Evolutionary conservation across 2,329 filamentous ascomycete species (phyloP), one percentile per base, ranked within the genome.

Genomic region (Cyphellophora europaea): DNA sequence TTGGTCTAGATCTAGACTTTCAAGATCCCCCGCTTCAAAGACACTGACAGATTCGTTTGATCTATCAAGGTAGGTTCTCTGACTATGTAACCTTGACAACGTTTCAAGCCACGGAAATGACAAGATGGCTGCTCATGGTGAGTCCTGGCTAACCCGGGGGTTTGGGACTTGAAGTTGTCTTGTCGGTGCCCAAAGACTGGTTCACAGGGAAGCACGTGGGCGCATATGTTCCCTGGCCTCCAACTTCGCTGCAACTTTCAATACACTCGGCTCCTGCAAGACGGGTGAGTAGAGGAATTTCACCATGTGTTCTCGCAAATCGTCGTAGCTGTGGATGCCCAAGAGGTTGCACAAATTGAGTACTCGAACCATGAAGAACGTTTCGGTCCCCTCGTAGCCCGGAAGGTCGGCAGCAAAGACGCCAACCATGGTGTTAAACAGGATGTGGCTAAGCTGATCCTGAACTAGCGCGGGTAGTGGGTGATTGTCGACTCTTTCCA

Each of bases 241-340:
- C n/a, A n/a, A n/a, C n/a, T n/a, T 19, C 32, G 19, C n/a, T 14
- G 32, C 40, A 3, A 34, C 33, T 25, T 29, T 41, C 14, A 29
- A 35, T n/a, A 45, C 13, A 31, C 37, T 40, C 15, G 19, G 25
- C 19, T 45, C 43, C 17, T 41, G 37, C 25, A 45, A 27, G 14
- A 33, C 30, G 30, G 30, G 40, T 11, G 43, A 43, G 27, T 45
- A 45, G 6, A 45, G 37, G 30, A 38, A 45, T 14, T 40, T 34
- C 17, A 38, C 29, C 40, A 45, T 43, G 19, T 45, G 43, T 35
- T 36, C 33, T 35, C 42, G 17, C 11, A 45, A 34, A 27, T 41
- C 43, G 3, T 43, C 37, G 30, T 45, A 45, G n/a, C 36, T 41
- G 6, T 30, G 18, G 13, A 37, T 43, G 27, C 31, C 37, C 13